Conservation (phyloP, 805 yeast genomes). For the Nakazawaea pomicola region DNA sequence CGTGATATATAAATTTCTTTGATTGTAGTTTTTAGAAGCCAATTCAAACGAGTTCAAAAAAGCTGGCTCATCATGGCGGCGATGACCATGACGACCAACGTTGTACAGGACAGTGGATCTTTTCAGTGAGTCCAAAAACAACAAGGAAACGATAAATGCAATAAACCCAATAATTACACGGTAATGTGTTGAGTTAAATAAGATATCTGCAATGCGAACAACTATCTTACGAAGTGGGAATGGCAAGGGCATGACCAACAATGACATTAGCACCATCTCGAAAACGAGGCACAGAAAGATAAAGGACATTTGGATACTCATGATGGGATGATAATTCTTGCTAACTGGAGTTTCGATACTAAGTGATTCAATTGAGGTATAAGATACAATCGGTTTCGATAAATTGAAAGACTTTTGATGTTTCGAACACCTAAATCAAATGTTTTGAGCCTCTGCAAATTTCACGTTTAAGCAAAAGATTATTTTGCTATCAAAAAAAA, state of each 20-base stretch:
- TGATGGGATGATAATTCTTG: conserved; percentile 18
- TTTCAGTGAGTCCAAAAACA: conserved; percentile 41
- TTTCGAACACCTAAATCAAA: no score
- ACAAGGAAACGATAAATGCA: conserved; percentile 33
- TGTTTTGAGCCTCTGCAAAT: no score
- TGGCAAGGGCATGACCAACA: conserved; percentile 48
- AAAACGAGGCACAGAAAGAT: conserved; percentile 36
- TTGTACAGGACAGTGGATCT: conserved; percentile 9
- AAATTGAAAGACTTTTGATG: no score
- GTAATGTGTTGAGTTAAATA: conserved; percentile 31
- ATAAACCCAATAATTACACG: conserved; percentile 37
- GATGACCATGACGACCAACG: conserved; percentile 1
- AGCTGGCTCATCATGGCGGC: conserved; percentile 6
- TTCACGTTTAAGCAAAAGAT: no score
- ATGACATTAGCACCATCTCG: conserved; percentile 39
- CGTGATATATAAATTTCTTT: conserved; percentile 49
- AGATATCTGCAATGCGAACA: conserved; percentile 26
- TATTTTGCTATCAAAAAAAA: no score
- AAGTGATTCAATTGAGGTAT: no score
- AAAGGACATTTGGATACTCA: conserved; percentile 42
- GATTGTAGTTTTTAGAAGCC: conserved; percentile 51
- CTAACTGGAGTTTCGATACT: no score
- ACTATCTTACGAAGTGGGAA: conserved; percentile 33
- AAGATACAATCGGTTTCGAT: no score
- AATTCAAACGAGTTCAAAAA: conserved; percentile 32